Evolutionary conservation across 495 filamentous ascomycete genomes (phyloP).

Genomic region (Aspergillus mulundensis): DNA sequence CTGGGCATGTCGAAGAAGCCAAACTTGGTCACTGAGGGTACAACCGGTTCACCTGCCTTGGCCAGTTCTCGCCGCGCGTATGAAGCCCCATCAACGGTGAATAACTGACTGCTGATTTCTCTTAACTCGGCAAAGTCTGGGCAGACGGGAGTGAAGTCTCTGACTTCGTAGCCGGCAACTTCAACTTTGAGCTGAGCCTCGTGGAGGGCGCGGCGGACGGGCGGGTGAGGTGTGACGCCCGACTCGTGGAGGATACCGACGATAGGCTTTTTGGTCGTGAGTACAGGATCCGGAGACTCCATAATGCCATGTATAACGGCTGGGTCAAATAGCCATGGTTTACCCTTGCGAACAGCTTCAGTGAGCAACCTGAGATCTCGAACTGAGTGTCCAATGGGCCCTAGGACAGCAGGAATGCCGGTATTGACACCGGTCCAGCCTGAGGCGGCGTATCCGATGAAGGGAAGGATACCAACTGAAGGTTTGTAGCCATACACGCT

Average conservation of each 20-base stretch:
- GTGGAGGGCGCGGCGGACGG: background rate
- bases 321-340: conserved; percentile 1
- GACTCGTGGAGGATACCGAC: background rate
- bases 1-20: background rate
- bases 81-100: background rate
- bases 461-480: background rate
- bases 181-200: background rate
- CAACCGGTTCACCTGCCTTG: background rate
- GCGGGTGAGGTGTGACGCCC: background rate
- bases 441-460: conserved; percentile 3
- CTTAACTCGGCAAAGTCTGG: background rate
- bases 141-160: background rate
- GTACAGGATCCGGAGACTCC: background rate
- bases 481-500: conserved; percentile 2
- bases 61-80: background rate
- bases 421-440: conserved; percentile 3
- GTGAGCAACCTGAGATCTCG: background rate
- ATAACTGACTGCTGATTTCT: background rate
- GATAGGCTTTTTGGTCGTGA: background rate
- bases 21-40: background rate
- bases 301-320: background rate
- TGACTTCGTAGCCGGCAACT: background rate
- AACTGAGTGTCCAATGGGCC: background rate
- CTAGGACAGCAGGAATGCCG: background rate
- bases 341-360: background rate